phyloP scores from a whole-genome alignment of 306 rosid species.

The Delonix regia region DNA sequence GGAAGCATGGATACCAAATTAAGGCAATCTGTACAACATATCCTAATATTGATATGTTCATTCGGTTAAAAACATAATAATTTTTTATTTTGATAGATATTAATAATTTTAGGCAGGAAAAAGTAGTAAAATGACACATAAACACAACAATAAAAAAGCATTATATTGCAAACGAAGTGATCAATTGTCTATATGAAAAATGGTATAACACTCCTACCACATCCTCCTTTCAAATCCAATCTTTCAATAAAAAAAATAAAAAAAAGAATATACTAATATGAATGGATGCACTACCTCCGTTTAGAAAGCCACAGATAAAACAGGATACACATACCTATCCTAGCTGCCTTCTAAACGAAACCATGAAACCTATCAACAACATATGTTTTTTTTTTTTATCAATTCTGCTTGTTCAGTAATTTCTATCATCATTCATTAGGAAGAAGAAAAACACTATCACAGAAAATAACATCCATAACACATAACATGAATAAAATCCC shows the following conservation, averaged over 20 bases:
- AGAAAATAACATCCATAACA: not conserved
- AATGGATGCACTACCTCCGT: not conserved
- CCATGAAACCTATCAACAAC: constrained; percentile 60
- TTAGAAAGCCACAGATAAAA: constrained; percentile 13
- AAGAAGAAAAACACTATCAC: constrained; percentile 29
- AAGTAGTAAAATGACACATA: not conserved
- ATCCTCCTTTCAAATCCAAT: not conserved
- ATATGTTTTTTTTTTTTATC: constrained; percentile 25
- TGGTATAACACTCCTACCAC: constrained; percentile 3
- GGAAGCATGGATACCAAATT: constrained; percentile 16
- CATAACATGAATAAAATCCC: not conserved
- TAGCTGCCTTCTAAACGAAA: constrained; percentile 81
- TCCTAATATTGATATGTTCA: not conserved
- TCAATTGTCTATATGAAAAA: constrained; percentile 1
- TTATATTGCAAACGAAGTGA: constrained; percentile 1
- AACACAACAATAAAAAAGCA: not conserved
- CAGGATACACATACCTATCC: constrained; percentile 52
- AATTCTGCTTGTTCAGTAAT: constrained; percentile 17
- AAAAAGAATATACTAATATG: not conserved
- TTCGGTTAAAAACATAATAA: not conserved
- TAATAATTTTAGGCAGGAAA: not conserved
- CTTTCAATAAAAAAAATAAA: not conserved
- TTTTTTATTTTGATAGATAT: not conserved
- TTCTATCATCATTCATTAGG: not conserved
- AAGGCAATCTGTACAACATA: constrained; percentile 4